A percentile compares a stretch with the other conserved stretches of the same genome.
phyloP scores from a whole-genome alignment of 352 stramenopile species.

The Peronospora belbahrii region DNA sequence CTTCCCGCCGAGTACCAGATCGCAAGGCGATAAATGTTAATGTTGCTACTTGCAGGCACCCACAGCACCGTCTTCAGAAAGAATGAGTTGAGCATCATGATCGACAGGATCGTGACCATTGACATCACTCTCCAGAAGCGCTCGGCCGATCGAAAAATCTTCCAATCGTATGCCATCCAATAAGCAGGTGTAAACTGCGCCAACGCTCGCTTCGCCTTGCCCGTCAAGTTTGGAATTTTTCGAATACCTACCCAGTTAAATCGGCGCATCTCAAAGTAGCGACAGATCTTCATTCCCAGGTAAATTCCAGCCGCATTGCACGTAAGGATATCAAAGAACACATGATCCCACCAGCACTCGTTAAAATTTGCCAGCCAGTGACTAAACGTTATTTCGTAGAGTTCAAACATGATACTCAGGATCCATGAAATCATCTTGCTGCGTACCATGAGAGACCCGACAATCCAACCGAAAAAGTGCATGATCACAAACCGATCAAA shows the following conservation, averaged over 20 bases:
- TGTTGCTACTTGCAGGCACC: constrained; percentile 72
- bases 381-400: constrained; percentile 85
- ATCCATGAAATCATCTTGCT: constrained; percentile 80
- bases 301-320: constrained; percentile 91
- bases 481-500: constrained; percentile 87
- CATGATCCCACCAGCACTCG: constrained; percentile 93
- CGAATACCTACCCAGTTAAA: constrained; percentile 87
- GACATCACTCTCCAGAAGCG: constrained; percentile 86
- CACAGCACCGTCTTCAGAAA: constrained; percentile 92
- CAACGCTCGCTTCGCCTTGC: constrained; percentile 75
- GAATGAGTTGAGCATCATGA: constrained; percentile 95
- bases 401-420: constrained; percentile 78
- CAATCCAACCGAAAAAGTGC: constrained; percentile 88
- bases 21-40: constrained; percentile 73
- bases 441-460: constrained; percentile 79
- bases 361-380: constrained; percentile 92
- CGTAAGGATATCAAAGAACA: constrained; percentile 91
- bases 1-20: constrained; percentile 84
- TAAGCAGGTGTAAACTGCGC: constrained; percentile 86
- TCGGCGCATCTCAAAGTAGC: constrained; percentile 83
- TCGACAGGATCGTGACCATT: constrained; percentile 86
- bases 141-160: constrained; percentile 88
- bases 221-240: constrained; percentile 73
- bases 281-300: constrained; percentile 80
- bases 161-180: constrained; percentile 90